Base-by-base conservation (phyloP, 257 asterid species). In the Anisodus tanguticus region DNA sequence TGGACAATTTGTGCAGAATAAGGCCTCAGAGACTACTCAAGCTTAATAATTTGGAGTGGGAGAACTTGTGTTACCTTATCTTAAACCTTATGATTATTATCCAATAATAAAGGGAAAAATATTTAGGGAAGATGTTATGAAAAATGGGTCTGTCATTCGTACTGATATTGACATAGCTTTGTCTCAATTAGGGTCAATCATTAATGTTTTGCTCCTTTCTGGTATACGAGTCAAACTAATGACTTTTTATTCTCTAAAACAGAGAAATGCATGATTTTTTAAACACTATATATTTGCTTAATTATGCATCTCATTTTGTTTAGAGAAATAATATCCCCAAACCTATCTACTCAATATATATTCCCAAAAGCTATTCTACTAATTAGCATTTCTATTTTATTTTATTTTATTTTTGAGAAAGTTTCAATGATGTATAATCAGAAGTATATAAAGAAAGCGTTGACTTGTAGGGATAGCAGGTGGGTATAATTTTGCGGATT, bases 1-100 rank as follows among this genome's bases (percentile, higher is more conserved):
- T 54, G 86, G 83, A 22, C 59, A 83, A 2, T 39, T 5, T 51
- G 58, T 19, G 83, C 88, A 78, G 80, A 76, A 68, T 16, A 49
- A 85, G 49, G 16, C 76, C 60, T 59, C 37, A 26, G 86, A 83
- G 53, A 78, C 54, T 53, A 41, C 78, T 10, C 83, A 76, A 54
- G 82, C 82, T 64, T 77, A 31, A 77, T 31, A 13, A 53, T 53
- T 12, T 31, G 64, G 19, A 26, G 17, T 72, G 62, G 26, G 31
- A 59, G 16, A 2, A 59, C 4, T 76, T 77, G 66, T 77, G 82
- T 53, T 77, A 1, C 49, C 66, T 76, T 51, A 51, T 64, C 55
- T 31, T n/a, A 26, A 39, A 17, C n/a, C 16, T 35, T 63, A 57
- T 64, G 16, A 49, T 37, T 49, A 31, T 49, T 16, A 49, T 49